A percentile compares a stretch with the other conserved stretches of the same genome.
These are phyloP conservation scores for Suhomyces faveliae DNA, from an alignment of 805 yeast species.

Conservation along the genomic window DNA sequence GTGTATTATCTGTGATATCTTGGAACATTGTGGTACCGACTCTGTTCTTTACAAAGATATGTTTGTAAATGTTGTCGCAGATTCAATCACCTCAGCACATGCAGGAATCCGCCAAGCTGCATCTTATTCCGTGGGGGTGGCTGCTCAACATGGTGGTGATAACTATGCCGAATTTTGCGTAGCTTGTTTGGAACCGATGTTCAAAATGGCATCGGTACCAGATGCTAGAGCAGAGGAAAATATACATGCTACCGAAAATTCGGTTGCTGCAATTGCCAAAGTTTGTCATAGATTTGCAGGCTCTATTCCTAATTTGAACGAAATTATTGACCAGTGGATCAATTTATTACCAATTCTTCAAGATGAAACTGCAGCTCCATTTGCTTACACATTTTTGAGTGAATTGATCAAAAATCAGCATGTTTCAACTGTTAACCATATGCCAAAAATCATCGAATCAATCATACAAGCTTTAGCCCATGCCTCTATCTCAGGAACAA, in stretches of 20 bases:
- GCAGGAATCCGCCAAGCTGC: constrained; percentile 86
- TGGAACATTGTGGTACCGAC: constrained; percentile 74
- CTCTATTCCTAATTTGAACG: constrained; percentile 58
- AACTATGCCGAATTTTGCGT: constrained; percentile 59
- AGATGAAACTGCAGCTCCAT: constrained; percentile 88
- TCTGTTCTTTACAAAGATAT: constrained; percentile 63
- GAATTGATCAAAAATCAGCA: constrained; percentile 39
- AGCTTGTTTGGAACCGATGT: constrained; percentile 70
- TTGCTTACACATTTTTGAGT: constrained; percentile 67
- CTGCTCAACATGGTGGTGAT: constrained; percentile 78
- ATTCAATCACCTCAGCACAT: constrained; percentile 61
- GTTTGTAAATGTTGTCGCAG: constrained; percentile 64
- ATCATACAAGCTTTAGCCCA: constrained; percentile 75
- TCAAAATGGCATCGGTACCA: constrained; percentile 69
- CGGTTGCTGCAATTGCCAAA: constrained; percentile 79
- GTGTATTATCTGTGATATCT: constrained; percentile 73
- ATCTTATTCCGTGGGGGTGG: constrained; percentile 77
- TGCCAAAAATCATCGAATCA: constrained; percentile 61
- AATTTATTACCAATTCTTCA: constrained; percentile 74
- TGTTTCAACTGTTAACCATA: constrained; percentile 49
- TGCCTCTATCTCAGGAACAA: constrained; percentile 63
- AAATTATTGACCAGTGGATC: constrained; percentile 74
- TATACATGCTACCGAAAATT: constrained; percentile 82
- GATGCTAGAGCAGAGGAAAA: constrained; percentile 87
- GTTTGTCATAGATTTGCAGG: constrained; percentile 66